Evolutionary conservation across 1,284 basidiomycete genomes (phyloP), one percentile per base, ranked within the genome.

Genomic region (Mycena sp.): DNA sequence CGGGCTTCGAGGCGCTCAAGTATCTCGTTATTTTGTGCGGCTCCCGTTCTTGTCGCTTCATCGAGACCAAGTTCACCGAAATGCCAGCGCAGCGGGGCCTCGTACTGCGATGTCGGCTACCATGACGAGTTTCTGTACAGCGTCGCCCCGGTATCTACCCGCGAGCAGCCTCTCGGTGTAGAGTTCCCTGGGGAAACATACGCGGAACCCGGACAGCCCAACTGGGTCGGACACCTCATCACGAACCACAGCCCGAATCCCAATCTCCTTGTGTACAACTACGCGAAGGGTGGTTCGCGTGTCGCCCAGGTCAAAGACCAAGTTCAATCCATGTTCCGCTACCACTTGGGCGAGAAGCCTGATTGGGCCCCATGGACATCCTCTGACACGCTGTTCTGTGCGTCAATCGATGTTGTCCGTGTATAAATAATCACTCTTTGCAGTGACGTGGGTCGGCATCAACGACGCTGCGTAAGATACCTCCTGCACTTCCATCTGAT

Each of bases 361-460:
- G 48, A 63, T 1, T 72, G 67, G 58, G 71, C 71, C 7, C 66
- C 67, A n/a, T 78, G 76, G 77, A 65, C 52, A n/a, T 50, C 67
- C 30, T 53, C 66, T 10, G 69, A 77, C 57, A 68, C 74, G 6
- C 61, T 78, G 17, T 78, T 76, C 51, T 59, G 76, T 78, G 58
- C 51, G 70, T 63, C 6, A 19, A 1, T 3, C 26, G 40, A 56
- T 56, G 10, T 35, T 49, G 16, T 49, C 12, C 17, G 17, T n/a
- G 6, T 21, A 17, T 26, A 12, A n/a, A 6, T 12, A 49, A 28
- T 45, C 23, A 56, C 38, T 23, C 28, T 49, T 35, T 29, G 23
- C 55, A 89, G 87, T 86, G 17, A 86, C 83, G 7, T 90, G 87
- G 87, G 75, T 88, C 61, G 87, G 88, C 0, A 87, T 89, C 55